These are phyloP conservation scores for Candida ponderosae DNA, from an alignment of 805 yeast species.

Conservation along the genomic window DNA sequence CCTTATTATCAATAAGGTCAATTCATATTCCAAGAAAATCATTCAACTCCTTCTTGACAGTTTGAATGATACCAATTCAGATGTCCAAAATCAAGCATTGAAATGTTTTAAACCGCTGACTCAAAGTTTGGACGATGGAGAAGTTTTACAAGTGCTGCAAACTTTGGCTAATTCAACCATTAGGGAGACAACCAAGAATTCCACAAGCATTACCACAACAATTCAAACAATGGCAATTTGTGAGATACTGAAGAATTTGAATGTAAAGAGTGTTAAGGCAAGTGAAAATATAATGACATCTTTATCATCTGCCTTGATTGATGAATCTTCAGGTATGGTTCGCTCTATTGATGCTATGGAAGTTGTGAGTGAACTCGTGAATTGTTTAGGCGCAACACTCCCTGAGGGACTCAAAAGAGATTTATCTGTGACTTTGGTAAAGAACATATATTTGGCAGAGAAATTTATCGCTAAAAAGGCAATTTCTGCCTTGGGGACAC, in stretches of 20 bases:
- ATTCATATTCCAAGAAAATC: constrained; percentile 25
- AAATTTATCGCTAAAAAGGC: constrained; percentile 45
- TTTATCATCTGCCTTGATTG: constrained; percentile 31
- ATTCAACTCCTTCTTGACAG: constrained; percentile 32
- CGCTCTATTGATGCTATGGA: constrained; percentile 50
- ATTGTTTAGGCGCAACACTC: constrained; percentile 37
- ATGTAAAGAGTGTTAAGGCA: constrained; percentile 14
- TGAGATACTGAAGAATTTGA: constrained; percentile 17
- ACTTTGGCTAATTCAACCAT: constrained; percentile 1
- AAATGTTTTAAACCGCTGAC: constrained; percentile 40
- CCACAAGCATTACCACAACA: constrained; percentile 20
- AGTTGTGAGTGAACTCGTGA: constrained; percentile 47
- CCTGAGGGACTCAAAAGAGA: constrained; percentile 7
- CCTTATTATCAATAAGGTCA: constrained; percentile 20
- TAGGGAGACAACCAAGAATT: constrained; percentile 11
- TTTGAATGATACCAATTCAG: constrained; percentile 56
- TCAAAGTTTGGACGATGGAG: constrained; percentile 16
- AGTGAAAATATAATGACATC: constrained; percentile 25
- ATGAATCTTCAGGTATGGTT: constrained; percentile 21
- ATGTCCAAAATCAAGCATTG: constrained; percentile 70
- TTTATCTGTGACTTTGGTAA: constrained; percentile 28
- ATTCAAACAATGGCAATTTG: constrained; percentile 20
- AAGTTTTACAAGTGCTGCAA: constrained; percentile 12
- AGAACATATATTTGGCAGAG: constrained; percentile 29
- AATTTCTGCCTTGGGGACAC: constrained; percentile 37